Evolutionary conservation across 192 early-diverging fungal genomes (phyloP), one percentile per base, ranked within the genome.

Genomic region (Coemansia javaensis): DNA sequence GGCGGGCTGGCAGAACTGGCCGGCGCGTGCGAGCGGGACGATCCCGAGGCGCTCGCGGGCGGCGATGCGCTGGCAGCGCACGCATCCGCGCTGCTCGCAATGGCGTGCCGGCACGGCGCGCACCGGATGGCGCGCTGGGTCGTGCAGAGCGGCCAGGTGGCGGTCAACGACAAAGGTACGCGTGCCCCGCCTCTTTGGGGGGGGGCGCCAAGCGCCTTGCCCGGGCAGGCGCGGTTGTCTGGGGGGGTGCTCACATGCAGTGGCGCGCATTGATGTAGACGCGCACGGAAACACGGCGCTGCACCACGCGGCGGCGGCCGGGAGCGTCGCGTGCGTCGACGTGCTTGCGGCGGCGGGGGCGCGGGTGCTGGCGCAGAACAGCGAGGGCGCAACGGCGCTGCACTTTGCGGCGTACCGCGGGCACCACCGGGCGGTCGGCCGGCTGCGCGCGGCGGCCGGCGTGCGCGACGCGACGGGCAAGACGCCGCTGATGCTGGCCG

Each of bases 401-500:
- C 68, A 72, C 41, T 54, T 60, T 37, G 61, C 68, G 4, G 62
- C 68, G 9, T 72, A 64, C 40, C 53, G 59, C 18, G 68, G 61
- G 2, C 56, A 56, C 40, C 59, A 53, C 22, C 53, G 44, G 4
- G 31, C 33, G 14, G 22, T 59, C 12, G 13, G 22, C 2, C 41
- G 42, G 8, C 39, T 72, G 31, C 6, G 50, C 17, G 17, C 13
- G 1, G 43, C 47, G 9, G 31, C 35, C 25, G 30, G 52, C 14
- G 7, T 44, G 16, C 43, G 45, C 15, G 68, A 72, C 44, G 43
- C 14, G 17, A 56, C 48, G 5, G 68, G 61, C 24, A 63, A 64
- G 40, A 71, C 68, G 0, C 51, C 68, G 11, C 47, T 71, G 44
- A 71, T 71, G 68, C 43, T 71, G 5, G 68, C 68, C 7, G 59